phyloP scores from a whole-genome alignment of 495 filamentous ascomycete species.

The Penicillium cosmopolitanum region DNA sequence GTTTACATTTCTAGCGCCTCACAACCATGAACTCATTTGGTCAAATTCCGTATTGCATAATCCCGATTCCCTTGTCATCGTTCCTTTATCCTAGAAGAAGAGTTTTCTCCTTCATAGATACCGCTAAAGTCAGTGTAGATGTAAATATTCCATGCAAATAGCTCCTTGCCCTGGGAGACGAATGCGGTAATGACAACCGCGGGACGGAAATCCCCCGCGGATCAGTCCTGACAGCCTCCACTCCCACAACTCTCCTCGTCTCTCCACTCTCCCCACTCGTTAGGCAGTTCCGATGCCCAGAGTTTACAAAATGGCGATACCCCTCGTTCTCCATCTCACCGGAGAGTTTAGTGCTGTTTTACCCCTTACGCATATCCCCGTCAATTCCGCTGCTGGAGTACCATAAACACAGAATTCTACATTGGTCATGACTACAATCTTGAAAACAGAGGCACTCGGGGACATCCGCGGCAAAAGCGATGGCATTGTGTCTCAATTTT shows the following conservation, averaged over 20 bases:
- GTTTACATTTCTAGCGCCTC: too few relatives aligned
- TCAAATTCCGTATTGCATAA: too few relatives aligned
- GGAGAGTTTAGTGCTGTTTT: background rate
- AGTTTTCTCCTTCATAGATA: too few relatives aligned
- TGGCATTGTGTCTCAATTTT: constrained; percentile 34
- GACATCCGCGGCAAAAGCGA: constrained; percentile 26
- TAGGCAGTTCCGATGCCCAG: background rate
- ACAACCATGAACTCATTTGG: too few relatives aligned
- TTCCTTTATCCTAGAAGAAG: too few relatives aligned
- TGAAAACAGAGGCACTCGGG: constrained; percentile 16
- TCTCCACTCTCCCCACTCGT: background rate
- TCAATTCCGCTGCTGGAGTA: background rate
- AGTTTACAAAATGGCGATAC: background rate
- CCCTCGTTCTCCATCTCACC: background rate
- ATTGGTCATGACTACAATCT: background rate
- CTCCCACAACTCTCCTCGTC: background rate
- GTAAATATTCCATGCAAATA: too few relatives aligned
- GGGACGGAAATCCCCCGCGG: background rate
- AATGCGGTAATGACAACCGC: constrained; percentile 34
- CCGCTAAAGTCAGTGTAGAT: too few relatives aligned
- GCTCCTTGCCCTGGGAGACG: too few relatives aligned
- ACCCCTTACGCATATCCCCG: background rate
- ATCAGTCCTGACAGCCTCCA: background rate
- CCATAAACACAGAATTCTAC: background rate
- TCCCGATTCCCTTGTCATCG: too few relatives aligned